Base-by-base conservation (phyloP, 2,329 filamentous ascomycete genomes). In the Hymenotorrendiella dingleyae region DNA sequence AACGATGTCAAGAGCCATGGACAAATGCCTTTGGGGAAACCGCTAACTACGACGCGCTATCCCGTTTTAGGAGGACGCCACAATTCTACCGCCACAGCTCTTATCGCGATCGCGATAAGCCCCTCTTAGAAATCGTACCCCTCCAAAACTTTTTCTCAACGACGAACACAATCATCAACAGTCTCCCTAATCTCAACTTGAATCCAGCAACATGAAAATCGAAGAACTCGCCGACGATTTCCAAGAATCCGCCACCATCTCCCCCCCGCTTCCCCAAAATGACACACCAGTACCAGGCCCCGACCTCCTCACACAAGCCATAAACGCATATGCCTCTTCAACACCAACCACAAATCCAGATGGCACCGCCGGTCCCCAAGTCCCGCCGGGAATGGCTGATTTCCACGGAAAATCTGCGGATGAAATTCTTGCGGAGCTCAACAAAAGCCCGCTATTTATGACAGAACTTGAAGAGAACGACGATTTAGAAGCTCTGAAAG, bases 371-470 rank as follows among this genome's bases (percentile, higher is more conserved):
- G 35, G 21, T 9, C 58, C 59, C 7, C 41, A 47, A 8, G 64
- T 82, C 48, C 78, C 80, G 4, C 78, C 78, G 1, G 67, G 66
- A 4, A 77, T 81, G 68, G 74, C 73, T 14, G 72, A 71, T 2
- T 66, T 77, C 33, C 72, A 71, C 47, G 69, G 72, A 42, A 71
- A 78, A 57, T 71, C 72, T 4, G 69, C 69, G 1, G 76, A 82
- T 36, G 77, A 85, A 52, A 66, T 86, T 26, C 58, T 82, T 29
- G 67, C 71, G 35, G 76, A 83, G 55, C 70, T 86, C 66, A 84
- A 84, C 58, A 78, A 80, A 51, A 73, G 76, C 36, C 93, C 93
- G 6, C 75, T 98, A 27, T 98, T 98, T 72, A 98, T 98, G 93
- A 97, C 89, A 22, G 82, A 86, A 54, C 73, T 96, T 24, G 86